phyloP scores from a whole-genome alignment of 495 filamentous ascomycete genomes.

The Hypoxylon trugodes region DNA sequence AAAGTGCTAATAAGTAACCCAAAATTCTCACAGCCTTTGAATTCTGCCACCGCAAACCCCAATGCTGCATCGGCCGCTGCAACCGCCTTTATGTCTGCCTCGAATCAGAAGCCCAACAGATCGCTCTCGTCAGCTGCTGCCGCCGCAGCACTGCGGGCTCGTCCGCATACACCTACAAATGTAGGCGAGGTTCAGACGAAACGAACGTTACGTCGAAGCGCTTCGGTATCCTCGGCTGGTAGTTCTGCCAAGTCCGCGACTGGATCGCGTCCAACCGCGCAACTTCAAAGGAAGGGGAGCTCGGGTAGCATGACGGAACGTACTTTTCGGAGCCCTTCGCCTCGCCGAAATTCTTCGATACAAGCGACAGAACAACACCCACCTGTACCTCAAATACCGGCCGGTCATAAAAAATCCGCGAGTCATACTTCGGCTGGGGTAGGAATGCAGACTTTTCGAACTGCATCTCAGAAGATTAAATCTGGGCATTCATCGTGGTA shows the following conservation, averaged over 20 bases:
- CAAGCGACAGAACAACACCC: constrained; percentile 60
- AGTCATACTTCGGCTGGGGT: constrained; percentile 41
- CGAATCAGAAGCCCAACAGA: constrained; percentile 60
- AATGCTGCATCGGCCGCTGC: constrained; percentile 78
- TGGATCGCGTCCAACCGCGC: constrained; percentile 48
- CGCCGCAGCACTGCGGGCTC: constrained; percentile 79
- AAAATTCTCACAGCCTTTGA: constrained; percentile 59
- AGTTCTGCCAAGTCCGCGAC: constrained; percentile 54
- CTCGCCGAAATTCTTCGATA: constrained; percentile 54
- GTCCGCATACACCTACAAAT: constrained; percentile 75
- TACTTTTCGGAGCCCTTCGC: constrained; percentile 78
- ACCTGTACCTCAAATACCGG: constrained; percentile 77
- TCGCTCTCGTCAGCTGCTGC: constrained; percentile 84
- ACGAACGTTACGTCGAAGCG: constrained; percentile 76
- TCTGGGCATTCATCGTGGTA: constrained; percentile 52
- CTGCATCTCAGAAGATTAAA: constrained; percentile 55
- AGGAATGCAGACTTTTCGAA: constrained; percentile 49
- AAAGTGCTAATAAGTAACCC: constrained; percentile 25
- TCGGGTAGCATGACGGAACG: constrained; percentile 84
- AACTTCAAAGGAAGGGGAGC: constrained; percentile 71
- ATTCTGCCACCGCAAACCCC: constrained; percentile 68
- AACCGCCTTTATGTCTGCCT: constrained; percentile 78
- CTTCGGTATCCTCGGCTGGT: constrained; percentile 72
- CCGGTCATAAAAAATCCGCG: constrained; percentile 29
- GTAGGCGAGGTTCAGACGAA: constrained; percentile 88